Conservation (phyloP, 139 green algal species). For the Gonium pectorale region DNA sequence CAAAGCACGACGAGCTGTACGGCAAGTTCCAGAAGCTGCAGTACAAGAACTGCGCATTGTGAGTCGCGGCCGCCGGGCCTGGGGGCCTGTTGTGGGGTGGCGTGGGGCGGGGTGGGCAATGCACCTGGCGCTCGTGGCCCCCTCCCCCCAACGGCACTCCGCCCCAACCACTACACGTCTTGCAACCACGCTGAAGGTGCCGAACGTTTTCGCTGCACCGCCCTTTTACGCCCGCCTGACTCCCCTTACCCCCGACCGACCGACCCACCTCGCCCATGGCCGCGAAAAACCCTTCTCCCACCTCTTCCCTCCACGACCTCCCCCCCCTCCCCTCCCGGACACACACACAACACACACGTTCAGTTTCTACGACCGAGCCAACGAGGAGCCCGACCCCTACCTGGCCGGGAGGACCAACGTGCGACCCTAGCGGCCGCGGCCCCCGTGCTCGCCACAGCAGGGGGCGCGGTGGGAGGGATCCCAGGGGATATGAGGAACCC, state of each 20-base stretch:
- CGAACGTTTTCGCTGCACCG: not conserved
- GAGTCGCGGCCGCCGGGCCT: not conserved
- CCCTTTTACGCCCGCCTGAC: not conserved
- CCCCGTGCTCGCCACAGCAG: too few relatives aligned
- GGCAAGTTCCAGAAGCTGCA: slow-evolving; percentile 2
- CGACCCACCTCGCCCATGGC: not conserved
- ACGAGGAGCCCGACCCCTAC: slow-evolving; percentile 6
- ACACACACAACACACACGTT: too few relatives aligned
- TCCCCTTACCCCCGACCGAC: not conserved
- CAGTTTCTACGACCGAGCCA: slow-evolving; percentile 4
- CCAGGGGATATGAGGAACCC: too few relatives aligned
- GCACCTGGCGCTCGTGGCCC: too few relatives aligned
- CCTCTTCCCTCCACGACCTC: not conserved
- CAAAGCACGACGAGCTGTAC: not conserved
- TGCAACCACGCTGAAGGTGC: too few relatives aligned
- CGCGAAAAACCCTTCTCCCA: not conserved
- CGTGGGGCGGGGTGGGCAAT: too few relatives aligned
- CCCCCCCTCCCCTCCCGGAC: not conserved
- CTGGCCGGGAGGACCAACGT: not conserved
- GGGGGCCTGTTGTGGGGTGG: too few relatives aligned
- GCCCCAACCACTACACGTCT: too few relatives aligned
- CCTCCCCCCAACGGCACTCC: too few relatives aligned
- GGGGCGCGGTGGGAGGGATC: too few relatives aligned
- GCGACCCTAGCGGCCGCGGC: not conserved
- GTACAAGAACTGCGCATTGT: not conserved